Percentiles rank a stretch among this genome's conserved stretches.
Evolutionary conservation across 2,329 filamentous ascomycete genomes (phyloP).

Genomic region (Ascochyta viciae-villosae): DNA sequence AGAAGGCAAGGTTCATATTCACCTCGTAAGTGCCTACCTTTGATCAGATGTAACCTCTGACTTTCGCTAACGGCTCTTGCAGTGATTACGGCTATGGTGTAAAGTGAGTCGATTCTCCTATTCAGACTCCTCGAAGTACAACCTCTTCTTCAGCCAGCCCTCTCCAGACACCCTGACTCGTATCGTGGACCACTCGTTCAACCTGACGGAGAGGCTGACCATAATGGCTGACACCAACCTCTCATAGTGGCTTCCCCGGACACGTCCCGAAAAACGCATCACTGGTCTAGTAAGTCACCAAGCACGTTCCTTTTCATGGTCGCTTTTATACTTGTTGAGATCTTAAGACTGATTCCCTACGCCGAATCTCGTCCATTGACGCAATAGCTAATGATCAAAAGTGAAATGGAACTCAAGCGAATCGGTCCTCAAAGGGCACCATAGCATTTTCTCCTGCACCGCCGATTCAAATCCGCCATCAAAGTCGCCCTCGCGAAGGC

Average conservation of each 20-base stretch:
- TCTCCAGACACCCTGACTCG: no score
- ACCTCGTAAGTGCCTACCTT: constrained; percentile 63
- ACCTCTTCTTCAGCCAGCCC: not conserved
- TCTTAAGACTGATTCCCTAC: no score
- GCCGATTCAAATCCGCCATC: not conserved
- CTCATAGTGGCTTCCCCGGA: constrained; percentile 74
- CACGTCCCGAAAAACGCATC: constrained; percentile 77
- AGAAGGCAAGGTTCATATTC: constrained; percentile 87
- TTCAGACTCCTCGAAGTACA: constrained; percentile 2
- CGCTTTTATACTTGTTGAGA: no score
- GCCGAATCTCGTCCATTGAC: no score
- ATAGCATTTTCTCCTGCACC: constrained; percentile 5
- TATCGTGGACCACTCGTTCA: no score
- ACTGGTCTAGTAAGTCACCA: constrained; percentile 78
- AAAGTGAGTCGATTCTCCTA: constrained; percentile 40
- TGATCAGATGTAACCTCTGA: not conserved
- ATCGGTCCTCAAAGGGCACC: constrained; percentile 13
- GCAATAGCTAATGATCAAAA: not conserved
- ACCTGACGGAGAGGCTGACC: no score
- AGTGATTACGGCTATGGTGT: constrained; percentile 49
- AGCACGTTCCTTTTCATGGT: no score
- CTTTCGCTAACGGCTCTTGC: constrained; percentile 26
- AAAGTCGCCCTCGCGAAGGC: not conserved
- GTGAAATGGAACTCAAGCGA: constrained; percentile 15
- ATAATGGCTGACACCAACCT: constrained; percentile 27